Evolutionary conservation across 129 eudicot genomes (phyloP).

Genomic region (Centaurea solstitialis): DNA sequence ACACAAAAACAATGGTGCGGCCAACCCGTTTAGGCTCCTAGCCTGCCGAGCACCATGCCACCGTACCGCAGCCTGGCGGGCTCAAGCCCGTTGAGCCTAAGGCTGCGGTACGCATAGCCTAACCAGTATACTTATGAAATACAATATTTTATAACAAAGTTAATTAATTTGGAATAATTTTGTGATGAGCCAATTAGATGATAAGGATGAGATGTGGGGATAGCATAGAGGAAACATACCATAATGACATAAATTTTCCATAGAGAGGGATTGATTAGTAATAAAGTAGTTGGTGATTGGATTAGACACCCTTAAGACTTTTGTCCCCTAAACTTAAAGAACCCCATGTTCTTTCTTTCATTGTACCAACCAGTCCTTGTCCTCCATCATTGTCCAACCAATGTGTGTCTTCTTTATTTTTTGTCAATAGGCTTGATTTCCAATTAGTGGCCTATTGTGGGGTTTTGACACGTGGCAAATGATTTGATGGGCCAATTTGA

Average conservation of each 20-base stretch:
- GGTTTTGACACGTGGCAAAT: constrained; percentile 40
- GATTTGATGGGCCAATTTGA: not conserved
- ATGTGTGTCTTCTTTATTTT: not conserved
- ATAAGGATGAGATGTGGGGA: constrained; percentile 25
- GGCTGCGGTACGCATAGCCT: too few relatives aligned
- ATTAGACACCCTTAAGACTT: constrained; percentile 26
- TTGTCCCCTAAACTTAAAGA: constrained; percentile 51
- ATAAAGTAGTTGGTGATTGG: constrained; percentile 31
- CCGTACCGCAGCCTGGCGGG: too few relatives aligned
- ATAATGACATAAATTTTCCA: constrained; percentile 18
- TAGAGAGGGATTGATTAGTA: constrained; percentile 18
- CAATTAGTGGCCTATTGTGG: constrained; percentile 14
- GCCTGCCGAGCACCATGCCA: too few relatives aligned
- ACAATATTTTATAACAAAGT: too few relatives aligned
- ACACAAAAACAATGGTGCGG: too few relatives aligned
- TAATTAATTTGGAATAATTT: not conserved
- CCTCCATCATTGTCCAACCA: constrained; percentile 30
- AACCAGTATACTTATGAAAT: too few relatives aligned
- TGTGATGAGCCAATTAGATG: not conserved
- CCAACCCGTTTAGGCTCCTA: too few relatives aligned
- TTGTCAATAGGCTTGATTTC: not conserved
- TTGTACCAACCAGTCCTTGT: constrained; percentile 28
- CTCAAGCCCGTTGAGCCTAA: too few relatives aligned
- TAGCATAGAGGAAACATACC: constrained; percentile 6
- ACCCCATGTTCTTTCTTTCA: constrained; percentile 45